Evolutionary conservation across 192 early-diverging fungal genomes (phyloP).

Genomic region (Coemansia nantahalensis): DNA sequence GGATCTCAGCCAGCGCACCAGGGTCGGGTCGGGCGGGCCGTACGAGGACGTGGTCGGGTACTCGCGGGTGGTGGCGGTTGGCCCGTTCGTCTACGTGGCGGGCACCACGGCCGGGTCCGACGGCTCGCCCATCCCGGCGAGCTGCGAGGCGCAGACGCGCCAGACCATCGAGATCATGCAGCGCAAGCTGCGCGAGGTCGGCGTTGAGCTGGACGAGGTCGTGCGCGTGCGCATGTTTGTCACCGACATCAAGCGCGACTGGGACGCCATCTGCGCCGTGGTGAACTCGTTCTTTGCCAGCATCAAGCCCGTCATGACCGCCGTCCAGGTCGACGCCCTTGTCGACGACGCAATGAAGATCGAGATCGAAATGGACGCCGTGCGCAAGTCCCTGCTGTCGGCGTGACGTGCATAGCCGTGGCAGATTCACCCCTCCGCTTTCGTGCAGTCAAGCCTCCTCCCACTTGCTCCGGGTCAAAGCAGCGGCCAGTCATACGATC

Average conservation of each 20-base stretch:
- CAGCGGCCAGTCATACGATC: no score
- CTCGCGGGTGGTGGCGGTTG: slow-evolving; percentile 22
- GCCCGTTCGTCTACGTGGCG: slow-evolving; percentile 20
- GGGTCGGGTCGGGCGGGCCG: slow-evolving; percentile 21
- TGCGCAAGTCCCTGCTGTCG: not conserved
- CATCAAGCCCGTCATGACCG: slow-evolving; percentile 36
- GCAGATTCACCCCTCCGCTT: no score
- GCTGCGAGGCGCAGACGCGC: slow-evolving; percentile 8
- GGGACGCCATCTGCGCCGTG: slow-evolving; percentile 27
- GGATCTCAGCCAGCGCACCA: not conserved
- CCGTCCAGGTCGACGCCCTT: slow-evolving; percentile 37
- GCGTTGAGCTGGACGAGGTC: slow-evolving; percentile 14
- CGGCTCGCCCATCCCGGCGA: slow-evolving; percentile 10
- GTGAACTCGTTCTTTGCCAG: slow-evolving; percentile 25
- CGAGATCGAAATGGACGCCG: slow-evolving; percentile 51
- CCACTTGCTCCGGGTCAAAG: no score
- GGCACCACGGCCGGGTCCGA: slow-evolving; percentile 27
- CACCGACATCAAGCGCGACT: slow-evolving; percentile 36
- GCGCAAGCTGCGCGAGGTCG: slow-evolving; percentile 10
- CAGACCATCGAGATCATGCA: slow-evolving; percentile 27
- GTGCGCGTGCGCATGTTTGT: slow-evolving; percentile 45
- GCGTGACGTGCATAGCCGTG: no score
- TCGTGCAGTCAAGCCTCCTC: no score
- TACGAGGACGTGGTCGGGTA: slow-evolving; percentile 32
- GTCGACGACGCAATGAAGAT: slow-evolving; percentile 41